phyloP scores from a whole-genome alignment of 805 yeast genomes.

The Diddensiella caesifluorescens region DNA sequence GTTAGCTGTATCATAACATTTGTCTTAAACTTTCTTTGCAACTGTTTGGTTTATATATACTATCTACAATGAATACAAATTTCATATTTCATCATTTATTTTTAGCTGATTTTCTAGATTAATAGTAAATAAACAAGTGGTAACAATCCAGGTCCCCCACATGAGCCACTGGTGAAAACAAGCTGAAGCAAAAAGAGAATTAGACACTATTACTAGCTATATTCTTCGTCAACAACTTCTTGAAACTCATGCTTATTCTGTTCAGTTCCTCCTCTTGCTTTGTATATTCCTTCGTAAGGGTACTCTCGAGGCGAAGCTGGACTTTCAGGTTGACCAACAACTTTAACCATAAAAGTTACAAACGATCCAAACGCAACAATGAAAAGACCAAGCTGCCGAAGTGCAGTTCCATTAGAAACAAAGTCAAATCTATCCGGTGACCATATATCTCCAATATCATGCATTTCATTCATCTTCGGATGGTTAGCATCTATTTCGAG shows the following conservation, averaged over 20 bases:
- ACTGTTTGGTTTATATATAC: no score
- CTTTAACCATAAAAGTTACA: slow-evolving; percentile 43
- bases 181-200: not conserved
- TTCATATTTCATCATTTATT: no score
- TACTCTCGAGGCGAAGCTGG: slow-evolving; percentile 73
- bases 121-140: no score
- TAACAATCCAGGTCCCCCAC: no score
- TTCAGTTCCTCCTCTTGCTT: slow-evolving; percentile 60
- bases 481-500: not conserved
- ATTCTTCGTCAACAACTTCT: slow-evolving; percentile 21
- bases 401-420: slow-evolving; percentile 57
- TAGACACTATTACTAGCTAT: not conserved
- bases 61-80: no score
- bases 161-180: no score
- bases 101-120: no score
- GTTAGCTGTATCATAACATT: no score
- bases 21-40: no score
- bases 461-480: slow-evolving; percentile 55
- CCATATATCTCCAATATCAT: slow-evolving; percentile 78
- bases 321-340: slow-evolving; percentile 52
- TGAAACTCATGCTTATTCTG: slow-evolving; percentile 29
- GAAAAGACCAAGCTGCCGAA: slow-evolving; percentile 50
- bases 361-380: slow-evolving; percentile 44
- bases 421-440: slow-evolving; percentile 69
- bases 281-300: slow-evolving; percentile 71